phyloP scores from a whole-genome alignment of 2,329 filamentous ascomycete genomes.

The Pseudocercospora cruenta region DNA sequence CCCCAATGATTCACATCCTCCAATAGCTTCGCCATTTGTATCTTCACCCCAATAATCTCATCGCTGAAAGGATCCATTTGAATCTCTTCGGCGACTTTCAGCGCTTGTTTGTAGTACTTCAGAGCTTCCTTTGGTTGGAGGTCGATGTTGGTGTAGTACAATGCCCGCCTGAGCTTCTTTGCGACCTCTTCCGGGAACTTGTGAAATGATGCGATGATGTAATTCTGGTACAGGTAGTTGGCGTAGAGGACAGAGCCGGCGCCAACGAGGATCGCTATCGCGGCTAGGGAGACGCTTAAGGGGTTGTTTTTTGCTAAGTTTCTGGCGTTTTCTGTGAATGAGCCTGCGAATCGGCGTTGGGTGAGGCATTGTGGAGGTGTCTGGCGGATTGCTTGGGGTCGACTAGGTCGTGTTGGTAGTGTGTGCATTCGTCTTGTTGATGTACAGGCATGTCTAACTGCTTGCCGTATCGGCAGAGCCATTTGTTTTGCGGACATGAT shows the following conservation, averaged over 20 bases:
- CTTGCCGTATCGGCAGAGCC: slow-evolving; percentile 28
- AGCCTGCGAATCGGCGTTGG: slow-evolving; percentile 27
- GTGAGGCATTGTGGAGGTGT: slow-evolving; percentile 16
- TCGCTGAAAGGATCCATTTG: slow-evolving; percentile 88
- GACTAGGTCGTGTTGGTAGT: slow-evolving; percentile 17
- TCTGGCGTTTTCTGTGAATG: slow-evolving; percentile 33
- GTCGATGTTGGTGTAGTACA: slow-evolving; percentile 82
- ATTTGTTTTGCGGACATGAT: slow-evolving; percentile 45
- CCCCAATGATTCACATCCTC: slow-evolving; percentile 74
- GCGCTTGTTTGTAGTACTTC: slow-evolving; percentile 79
- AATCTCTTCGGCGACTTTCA: slow-evolving; percentile 71
- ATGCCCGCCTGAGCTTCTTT: slow-evolving; percentile 76
- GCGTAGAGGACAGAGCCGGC: slow-evolving; percentile 47
- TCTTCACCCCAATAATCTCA: slow-evolving; percentile 85
- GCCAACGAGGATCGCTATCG: slow-evolving; percentile 41
- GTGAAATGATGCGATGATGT: slow-evolving; percentile 55
- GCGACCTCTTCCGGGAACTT: slow-evolving; percentile 71
- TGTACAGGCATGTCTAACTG: slow-evolving; percentile 12
- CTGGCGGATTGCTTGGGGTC: slow-evolving; percentile 19
- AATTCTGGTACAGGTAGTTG: slow-evolving; percentile 52
- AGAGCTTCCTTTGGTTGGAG: slow-evolving; percentile 76
- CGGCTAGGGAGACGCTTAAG: slow-evolving; percentile 42
- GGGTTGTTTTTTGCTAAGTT: slow-evolving; percentile 45
- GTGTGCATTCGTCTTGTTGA: slow-evolving; percentile 24
- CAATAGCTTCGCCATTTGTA: slow-evolving; percentile 77